Conservation (phyloP, 2,329 filamentous ascomycete species). For the Monilinia aucupariae region DNA sequence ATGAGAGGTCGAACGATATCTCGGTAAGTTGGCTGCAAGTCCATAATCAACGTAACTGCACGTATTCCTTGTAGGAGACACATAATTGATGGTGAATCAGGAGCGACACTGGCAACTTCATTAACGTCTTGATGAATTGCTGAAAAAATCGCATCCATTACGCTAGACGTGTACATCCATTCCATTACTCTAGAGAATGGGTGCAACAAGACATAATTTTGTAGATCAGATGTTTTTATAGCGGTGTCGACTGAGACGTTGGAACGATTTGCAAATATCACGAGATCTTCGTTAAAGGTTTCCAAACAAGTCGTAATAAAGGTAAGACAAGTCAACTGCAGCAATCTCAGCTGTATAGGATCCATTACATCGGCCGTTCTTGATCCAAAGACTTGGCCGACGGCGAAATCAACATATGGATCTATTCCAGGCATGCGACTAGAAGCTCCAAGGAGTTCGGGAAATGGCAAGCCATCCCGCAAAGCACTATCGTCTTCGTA, state of each 20-base stretch:
- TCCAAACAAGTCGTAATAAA: conserved; percentile 75
- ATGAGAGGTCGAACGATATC: conserved; percentile 79
- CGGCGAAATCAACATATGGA: conserved; percentile 83
- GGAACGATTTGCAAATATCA: conserved; percentile 76
- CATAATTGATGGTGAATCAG: conserved; percentile 75
- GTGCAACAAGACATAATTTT: conserved; percentile 78
- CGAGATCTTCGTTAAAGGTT: conserved; percentile 90
- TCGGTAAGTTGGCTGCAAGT: conserved; percentile 85
- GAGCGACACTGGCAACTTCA: conserved; percentile 65
- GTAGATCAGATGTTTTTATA: conserved; percentile 68
- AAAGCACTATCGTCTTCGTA: conserved; percentile 54
- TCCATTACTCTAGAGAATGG: conserved; percentile 95
- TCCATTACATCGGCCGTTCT: conserved; percentile 54
- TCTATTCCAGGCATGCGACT: conserved; percentile 83
- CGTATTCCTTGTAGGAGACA: conserved; percentile 76
- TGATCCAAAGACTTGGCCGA: conserved; percentile 70
- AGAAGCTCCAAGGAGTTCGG: conserved; percentile 72
- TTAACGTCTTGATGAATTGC: conserved; percentile 70
- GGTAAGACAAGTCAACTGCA: conserved; percentile 75
- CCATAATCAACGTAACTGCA: conserved; percentile 75
- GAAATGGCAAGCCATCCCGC: conserved; percentile 76
- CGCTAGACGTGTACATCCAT: conserved; percentile 93
- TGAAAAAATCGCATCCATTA: conserved; percentile 72
- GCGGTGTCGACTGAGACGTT: conserved; percentile 68
- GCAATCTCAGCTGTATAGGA: conserved; percentile 61